Percentiles rank a stretch among this genome's conserved stretches.
Conservation (phyloP, 2,329 filamentous ascomycete genomes). For the Fusarium nelsonii region DNA sequence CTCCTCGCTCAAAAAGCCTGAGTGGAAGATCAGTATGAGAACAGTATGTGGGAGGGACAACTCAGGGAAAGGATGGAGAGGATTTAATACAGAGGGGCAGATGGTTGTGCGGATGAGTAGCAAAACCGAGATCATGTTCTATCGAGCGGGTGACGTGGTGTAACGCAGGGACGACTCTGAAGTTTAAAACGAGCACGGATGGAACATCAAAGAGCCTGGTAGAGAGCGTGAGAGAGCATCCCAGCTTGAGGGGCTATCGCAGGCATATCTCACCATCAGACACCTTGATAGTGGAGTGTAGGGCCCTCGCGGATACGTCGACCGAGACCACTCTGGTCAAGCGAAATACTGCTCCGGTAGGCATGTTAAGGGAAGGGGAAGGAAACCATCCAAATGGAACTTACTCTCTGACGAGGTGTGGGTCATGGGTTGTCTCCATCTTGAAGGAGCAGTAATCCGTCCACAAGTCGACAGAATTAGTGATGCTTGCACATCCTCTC, state of each 20-base stretch:
- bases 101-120: constrained; percentile 65
- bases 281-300: constrained; percentile 55
- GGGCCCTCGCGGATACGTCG: constrained; percentile 52
- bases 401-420: constrained; percentile 99
- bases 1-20: constrained; percentile 93
- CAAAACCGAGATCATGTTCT: constrained; percentile 60
- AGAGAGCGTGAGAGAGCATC: constrained; percentile 74
- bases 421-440: constrained; percentile 94
- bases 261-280: constrained; percentile 79
- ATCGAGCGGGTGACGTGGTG: constrained; percentile 51
- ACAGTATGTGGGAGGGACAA: constrained; percentile 46
- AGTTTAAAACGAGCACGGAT: constrained; percentile 54
- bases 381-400: constrained; percentile 76
- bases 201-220: constrained; percentile 68
- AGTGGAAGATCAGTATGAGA: constrained; percentile 47
- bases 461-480: constrained; percentile 96
- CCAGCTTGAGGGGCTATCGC: constrained; percentile 67
- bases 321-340: constrained; percentile 58
- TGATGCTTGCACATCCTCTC: constrained; percentile 91
- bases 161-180: constrained; percentile 56
- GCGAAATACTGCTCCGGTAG: constrained; percentile 59
- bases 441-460: constrained; percentile 98
- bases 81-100: constrained; percentile 68
- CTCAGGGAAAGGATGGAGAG: constrained; percentile 56
- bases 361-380: constrained; percentile 76